Conservation (phyloP, 2,329 filamentous ascomycete species). For the Dactylellina haptotyla region DNA sequence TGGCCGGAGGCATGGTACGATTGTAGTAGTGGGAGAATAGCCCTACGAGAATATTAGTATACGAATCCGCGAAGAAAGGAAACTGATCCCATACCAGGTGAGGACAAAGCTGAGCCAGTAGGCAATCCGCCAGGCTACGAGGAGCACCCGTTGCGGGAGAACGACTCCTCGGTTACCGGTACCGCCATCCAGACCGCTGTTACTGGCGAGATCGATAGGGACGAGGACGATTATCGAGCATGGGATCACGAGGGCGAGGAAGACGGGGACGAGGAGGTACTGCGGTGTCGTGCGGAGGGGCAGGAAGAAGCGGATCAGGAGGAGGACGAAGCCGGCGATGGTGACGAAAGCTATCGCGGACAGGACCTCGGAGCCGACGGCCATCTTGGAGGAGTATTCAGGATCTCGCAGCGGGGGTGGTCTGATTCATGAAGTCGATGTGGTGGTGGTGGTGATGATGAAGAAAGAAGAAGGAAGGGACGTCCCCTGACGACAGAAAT, state of each 20-base stretch:
- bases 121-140: conserved; percentile 91
- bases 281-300: conserved; percentile 89
- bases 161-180: conserved; percentile 75
- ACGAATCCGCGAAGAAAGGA: background rate
- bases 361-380: conserved; percentile 56
- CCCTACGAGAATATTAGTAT: conserved; percentile 44
- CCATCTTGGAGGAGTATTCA: conserved; percentile 39
- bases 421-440: background rate
- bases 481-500: background rate
- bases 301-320: conserved; percentile 88
- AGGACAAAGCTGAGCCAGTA: conserved; percentile 97
- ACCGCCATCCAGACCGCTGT: conserved; percentile 76
- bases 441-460: background rate
- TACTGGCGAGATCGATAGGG: conserved; percentile 93
- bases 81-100: conserved; percentile 76
- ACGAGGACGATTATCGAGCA: conserved; percentile 91
- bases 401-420: background rate
- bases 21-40: conserved; percentile 86
- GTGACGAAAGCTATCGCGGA: conserved; percentile 56
- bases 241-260: conserved; percentile 92
- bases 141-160: conserved; percentile 79
- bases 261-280: conserved; percentile 90
- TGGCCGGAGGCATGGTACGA: conserved; percentile 96
- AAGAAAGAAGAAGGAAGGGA: background rate
- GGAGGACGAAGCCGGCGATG: conserved; percentile 73